Evolutionary conservation across 768 basidiomycete genomes (phyloP), one percentile per base, ranked within the genome.

Genomic region (Hypsizygus marmoreus): DNA sequence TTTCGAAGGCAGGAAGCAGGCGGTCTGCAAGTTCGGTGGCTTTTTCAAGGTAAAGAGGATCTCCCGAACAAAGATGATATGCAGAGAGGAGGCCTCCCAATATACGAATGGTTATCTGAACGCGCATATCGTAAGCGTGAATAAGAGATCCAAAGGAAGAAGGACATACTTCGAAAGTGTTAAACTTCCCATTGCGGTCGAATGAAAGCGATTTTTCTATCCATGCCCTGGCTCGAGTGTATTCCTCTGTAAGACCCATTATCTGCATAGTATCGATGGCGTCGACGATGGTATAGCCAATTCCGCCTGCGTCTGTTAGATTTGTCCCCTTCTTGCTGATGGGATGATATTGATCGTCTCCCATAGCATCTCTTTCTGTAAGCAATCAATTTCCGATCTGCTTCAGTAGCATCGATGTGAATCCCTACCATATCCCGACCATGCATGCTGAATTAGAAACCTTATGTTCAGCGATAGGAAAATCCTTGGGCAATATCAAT

Each of bases 251-350:
- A 11, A 97, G 71, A 3, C 86, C 91, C 85, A 97, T 88, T 43
- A 98, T 69, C 51, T 91, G 76, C 70, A 98, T 83, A 10, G 90
- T 88, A 67, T 97, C 95, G 4, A 97, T 76, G 0, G 91, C 80
- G 56, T 97, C 95, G 40, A 88, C 76, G 34, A 98, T 83, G n/a
- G 84, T 90, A 62, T 93, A 95, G 25, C 94, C 94, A 36, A 97
- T 86, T 7, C 89, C 86, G 12, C 91, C 91, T 1, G 79, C 80
- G 1, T 68, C 59, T 0, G 87, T 86, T 20, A 97, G 73, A 60
- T 98, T 94, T 6, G 81, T 76, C 1, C 95, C 95, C 13, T 63
- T 71, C 47, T 76, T 77, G 25, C 79, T 76, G 19, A 97, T 74
- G 0, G 95, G 94, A 57, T 95, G 90, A 57, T 93, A 97, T 60